Conservation (phyloP, 2,329 filamentous ascomycete genomes). For the Colletotrichum incanum region DNA sequence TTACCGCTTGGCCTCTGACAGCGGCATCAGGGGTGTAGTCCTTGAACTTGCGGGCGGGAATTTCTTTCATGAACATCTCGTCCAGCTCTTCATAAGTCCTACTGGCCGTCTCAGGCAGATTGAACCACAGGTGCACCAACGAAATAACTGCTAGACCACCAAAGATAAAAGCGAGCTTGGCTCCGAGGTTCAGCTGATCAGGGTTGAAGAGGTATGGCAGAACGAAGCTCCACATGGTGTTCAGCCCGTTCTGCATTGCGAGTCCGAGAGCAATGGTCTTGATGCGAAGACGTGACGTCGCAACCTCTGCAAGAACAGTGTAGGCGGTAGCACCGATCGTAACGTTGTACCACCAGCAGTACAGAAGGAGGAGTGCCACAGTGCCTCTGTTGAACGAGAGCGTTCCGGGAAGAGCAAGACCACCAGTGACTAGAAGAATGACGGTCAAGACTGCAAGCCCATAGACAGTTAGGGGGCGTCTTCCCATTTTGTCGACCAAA, state of each 20-base stretch:
- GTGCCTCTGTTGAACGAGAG: slow-evolving; percentile 52
- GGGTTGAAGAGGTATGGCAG: slow-evolving; percentile 48
- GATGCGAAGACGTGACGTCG: slow-evolving; percentile 56
- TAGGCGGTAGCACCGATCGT: slow-evolving; percentile 59
- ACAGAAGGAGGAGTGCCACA: slow-evolving; percentile 56
- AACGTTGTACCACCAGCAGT: slow-evolving; percentile 57
- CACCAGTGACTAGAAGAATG: slow-evolving; percentile 58
- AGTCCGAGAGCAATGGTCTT: slow-evolving; percentile 59
- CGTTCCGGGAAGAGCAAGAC: slow-evolving; percentile 42
- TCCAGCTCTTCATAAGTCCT: slow-evolving; percentile 49
- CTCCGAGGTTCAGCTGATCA: slow-evolving; percentile 51
- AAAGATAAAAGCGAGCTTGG: slow-evolving; percentile 60
- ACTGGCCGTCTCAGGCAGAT: slow-evolving; percentile 54
- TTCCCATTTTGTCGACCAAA: slow-evolving; percentile 56
- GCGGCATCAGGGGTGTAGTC: slow-evolving; percentile 41
- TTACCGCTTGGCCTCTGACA: slow-evolving; percentile 25
- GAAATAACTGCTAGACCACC: slow-evolving; percentile 52
- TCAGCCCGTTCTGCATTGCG: slow-evolving; percentile 50
- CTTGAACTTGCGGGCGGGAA: slow-evolving; percentile 49
- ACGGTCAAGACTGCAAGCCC: slow-evolving; percentile 53
- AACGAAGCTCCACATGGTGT: slow-evolving; percentile 41
- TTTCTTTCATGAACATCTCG: slow-evolving; percentile 48
- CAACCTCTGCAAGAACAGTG: slow-evolving; percentile 55
- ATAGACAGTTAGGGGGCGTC: slow-evolving; percentile 55
- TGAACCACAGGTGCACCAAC: slow-evolving; percentile 53